phyloP scores from a whole-genome alignment of 169 alveolate species.

The Perkinsus marinus region DNA sequence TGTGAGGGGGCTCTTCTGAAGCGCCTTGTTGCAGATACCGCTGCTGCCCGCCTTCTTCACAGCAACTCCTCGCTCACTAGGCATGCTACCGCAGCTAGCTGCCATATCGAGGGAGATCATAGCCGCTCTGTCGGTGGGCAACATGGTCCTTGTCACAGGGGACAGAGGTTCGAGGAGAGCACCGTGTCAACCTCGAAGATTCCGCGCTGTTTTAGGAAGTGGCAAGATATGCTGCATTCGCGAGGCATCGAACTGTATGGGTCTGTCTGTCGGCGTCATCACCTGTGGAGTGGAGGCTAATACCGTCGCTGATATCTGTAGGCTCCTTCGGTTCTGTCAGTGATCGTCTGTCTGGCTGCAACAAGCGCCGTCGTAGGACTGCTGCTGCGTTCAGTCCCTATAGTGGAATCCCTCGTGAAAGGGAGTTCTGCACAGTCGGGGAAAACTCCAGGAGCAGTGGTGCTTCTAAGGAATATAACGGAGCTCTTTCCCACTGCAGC shows the following conservation, averaged over 20 bases:
- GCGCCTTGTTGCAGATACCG: neutral
- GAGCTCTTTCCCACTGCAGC: neutral
- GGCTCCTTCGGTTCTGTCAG: neutral
- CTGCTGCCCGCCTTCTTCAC: neutral
- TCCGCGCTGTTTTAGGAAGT: neutral
- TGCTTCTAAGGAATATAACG: neutral
- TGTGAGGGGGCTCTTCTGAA: neutral
- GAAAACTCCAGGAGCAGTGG: neutral
- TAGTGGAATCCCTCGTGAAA: neutral
- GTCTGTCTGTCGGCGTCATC: neutral
- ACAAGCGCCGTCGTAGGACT: too few species aligned
- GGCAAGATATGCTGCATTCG: neutral
- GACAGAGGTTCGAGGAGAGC: neutral
- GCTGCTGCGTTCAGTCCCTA: neutral
- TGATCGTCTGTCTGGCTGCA: too few species aligned
- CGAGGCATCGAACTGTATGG: neutral
- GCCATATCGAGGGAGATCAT: neutral
- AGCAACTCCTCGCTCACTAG: neutral
- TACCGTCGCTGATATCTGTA: neutral
- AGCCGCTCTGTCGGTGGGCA: neutral
- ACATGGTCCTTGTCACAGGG: neutral
- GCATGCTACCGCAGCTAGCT: neutral
- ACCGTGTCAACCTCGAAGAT: neutral
- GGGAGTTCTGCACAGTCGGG: neutral
- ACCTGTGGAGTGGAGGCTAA: neutral